Evolutionary conservation across 139 green algal species (phyloP), one percentile per base, ranked within the genome.

Genomic region (Volvox africanus): DNA sequence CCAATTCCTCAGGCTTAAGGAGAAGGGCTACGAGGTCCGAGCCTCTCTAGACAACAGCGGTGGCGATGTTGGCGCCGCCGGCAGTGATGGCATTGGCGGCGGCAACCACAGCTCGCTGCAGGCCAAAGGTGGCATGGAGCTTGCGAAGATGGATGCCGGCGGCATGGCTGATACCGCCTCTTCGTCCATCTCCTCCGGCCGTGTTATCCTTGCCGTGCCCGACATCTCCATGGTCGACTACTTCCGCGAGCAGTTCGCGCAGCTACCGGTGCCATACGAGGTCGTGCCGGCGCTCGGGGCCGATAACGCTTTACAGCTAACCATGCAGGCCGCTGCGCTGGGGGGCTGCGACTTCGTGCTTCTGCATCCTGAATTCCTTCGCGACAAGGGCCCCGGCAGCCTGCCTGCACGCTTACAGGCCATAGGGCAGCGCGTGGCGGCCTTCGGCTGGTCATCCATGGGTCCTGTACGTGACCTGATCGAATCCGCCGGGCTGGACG

Each of bases 281-380:
- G 61, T 95, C 26, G 86, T 93, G 3, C 93, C 93, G 1, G 86
- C 93, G 19, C 86, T 95, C 32, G 93, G 93, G 19, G 37, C 26
- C n/a, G 93, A 95, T 68, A 93, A 91, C 65, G 83, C 85, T 11
- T 12, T 95, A 71, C 71, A 89, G 81, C 86, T 95, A 50, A 88
- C 88, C 30, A 86, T 91, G 88, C 94, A 96, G 92, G 94, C 89
- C 0, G 11, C 69, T 33, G 14, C 37, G 28, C 68, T 94, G 75
- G 94, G 94, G 20, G 94, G 92, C 61, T 87, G 89, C 44, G 94
- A 96, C 88, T 94, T 91, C 62, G 94, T 95, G 67, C 91, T 96
- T 11, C 26, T 95, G 37, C 89, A 94, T 69, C 94, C 94, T 36
- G 94, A 96, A 83, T 94, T 94, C 80, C 88, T 96, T 62, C 89